phyloP scores from a whole-genome alignment of 2,329 filamentous ascomycete species.

The Cyphellophora attinorum region DNA sequence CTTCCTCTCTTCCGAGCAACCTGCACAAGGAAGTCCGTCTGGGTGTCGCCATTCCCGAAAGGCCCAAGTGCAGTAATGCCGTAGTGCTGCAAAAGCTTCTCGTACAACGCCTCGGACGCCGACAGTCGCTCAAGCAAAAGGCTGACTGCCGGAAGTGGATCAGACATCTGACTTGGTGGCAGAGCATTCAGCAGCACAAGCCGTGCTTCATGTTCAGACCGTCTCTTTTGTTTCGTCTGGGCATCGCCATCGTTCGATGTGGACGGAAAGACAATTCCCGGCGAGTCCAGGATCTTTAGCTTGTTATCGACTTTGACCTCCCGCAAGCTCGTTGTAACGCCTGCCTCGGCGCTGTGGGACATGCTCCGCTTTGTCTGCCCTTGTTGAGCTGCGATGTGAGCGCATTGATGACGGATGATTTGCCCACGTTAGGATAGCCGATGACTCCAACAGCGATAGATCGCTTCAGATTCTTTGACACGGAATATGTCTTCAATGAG shows the following conservation, averaged over 20 bases:
- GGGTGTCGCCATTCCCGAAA: conserved; percentile 58
- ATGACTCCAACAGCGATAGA: conserved; percentile 87
- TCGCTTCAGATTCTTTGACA: conserved; percentile 74
- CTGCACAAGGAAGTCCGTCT: conserved; percentile 86
- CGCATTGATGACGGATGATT: conserved; percentile 96
- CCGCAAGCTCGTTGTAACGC: conserved; percentile 79
- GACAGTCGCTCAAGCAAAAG: conserved; percentile 76
- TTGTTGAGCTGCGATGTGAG: conserved; percentile 66
- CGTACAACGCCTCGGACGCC: conserved; percentile 60
- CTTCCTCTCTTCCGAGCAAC: conserved; percentile 88
- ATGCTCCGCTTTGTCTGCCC: conserved; percentile 53
- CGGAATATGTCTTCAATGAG: conserved; percentile 80
- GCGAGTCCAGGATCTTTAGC: conserved; percentile 85
- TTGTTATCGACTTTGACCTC: conserved; percentile 92
- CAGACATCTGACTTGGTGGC: conserved; percentile 86
- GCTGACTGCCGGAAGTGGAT: conserved; percentile 77
- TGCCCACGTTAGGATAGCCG: conserved; percentile 94
- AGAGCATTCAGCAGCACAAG: conserved; percentile 84
- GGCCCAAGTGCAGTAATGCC: conserved; percentile 69
- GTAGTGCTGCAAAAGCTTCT: conserved; percentile 75
- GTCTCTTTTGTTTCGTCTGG: conserved; percentile 44
- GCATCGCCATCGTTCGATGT: conserved; percentile 32
- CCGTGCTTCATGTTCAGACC: conserved; percentile 67
- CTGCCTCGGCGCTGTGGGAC: conserved; percentile 86
- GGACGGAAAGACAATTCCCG: conserved; percentile 86